Evolutionary conservation across 164 flowering plant species (phyloP).

Genomic region (Kalanchoe fedtschenkoi): DNA sequence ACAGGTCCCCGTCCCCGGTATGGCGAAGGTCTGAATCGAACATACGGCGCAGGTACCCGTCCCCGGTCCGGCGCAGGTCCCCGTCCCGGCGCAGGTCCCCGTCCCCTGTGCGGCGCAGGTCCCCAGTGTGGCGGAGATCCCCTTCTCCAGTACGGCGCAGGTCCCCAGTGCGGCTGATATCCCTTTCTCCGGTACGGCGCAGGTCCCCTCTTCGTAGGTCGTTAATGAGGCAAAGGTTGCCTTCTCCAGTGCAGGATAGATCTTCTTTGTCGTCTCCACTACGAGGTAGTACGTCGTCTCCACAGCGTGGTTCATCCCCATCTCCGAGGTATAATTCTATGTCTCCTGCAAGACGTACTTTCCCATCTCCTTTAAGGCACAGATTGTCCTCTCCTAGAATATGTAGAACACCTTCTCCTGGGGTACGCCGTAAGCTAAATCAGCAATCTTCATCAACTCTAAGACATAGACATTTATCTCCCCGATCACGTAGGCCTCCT

Average conservation of each 20-base stretch:
- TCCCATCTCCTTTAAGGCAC: constrained; percentile 16
- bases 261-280: constrained; percentile 20
- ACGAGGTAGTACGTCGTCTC: constrained; percentile 19
- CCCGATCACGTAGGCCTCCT: constrained; percentile 19
- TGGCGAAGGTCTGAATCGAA: not conserved
- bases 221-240: constrained; percentile 14
- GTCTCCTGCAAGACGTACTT: constrained; percentile 13
- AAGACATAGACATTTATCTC: constrained; percentile 30
- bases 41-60: not conserved
- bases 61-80: constrained; percentile 2
- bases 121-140: constrained; percentile 15
- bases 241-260: constrained; percentile 12
- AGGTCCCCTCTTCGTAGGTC: too few relatives aligned
- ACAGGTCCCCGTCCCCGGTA: constrained; percentile 6
- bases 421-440: not conserved
- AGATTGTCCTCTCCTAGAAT: constrained; percentile 16
- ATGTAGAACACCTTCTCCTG: constrained; percentile 10
- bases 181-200: constrained; percentile 6
- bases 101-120: constrained; percentile 5
- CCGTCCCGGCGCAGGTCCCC: constrained; percentile 8
- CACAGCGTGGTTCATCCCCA: constrained; percentile 18
- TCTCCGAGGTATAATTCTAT: constrained; percentile 19
- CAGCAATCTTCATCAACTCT: constrained; percentile 16
- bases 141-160: constrained; percentile 8
- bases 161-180: constrained; percentile 12